These are phyloP conservation scores for Boletus sensibilis DNA, from an alignment of 768 basidiomycete genomes.

Conservation along the genomic window DNA sequence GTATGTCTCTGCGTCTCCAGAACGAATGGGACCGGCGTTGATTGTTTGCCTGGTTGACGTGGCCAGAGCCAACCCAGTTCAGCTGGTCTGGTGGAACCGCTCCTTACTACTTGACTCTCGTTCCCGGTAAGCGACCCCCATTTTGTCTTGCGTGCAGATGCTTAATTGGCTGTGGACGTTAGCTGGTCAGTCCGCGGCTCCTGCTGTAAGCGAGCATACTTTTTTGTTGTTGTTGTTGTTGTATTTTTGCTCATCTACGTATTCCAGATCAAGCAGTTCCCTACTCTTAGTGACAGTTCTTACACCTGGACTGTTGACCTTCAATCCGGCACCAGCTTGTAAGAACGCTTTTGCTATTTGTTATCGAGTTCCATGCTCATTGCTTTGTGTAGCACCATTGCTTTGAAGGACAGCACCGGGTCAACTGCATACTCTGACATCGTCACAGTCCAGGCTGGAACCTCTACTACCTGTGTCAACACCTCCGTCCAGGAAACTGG, in stretches of 20 bases:
- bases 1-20: conserved; percentile 35
- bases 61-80: conserved; percentile 57
- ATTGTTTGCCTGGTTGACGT: background rate
- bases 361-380: background rate
- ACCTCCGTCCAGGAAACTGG: conserved; percentile 15
- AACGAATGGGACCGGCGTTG: background rate
- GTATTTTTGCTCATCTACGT: conserved; percentile 9
- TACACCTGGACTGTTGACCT: conserved; percentile 60
- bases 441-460: conserved; percentile 42
- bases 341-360: background rate
- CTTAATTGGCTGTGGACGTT: background rate
- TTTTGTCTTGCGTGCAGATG: too few relatives aligned
- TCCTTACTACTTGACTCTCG: conserved; percentile 59
- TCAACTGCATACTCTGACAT: conserved; percentile 49
- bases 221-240: too few relatives aligned
- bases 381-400: conserved; percentile 43
- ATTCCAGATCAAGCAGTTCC: conserved; percentile 54
- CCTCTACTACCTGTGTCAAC: conserved; percentile 34
- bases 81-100: conserved; percentile 49
- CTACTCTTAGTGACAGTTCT: conserved; percentile 39
- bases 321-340: conserved; percentile 46
- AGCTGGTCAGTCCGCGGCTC: conserved; percentile 54
- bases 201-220: conserved; percentile 43
- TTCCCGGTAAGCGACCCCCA: conserved; percentile 50
- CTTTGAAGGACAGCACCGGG: conserved; percentile 61